Evolutionary conservation across 73 alveolate species (phyloP).

Genomic region (Tetrahymena malaccensis): DNA sequence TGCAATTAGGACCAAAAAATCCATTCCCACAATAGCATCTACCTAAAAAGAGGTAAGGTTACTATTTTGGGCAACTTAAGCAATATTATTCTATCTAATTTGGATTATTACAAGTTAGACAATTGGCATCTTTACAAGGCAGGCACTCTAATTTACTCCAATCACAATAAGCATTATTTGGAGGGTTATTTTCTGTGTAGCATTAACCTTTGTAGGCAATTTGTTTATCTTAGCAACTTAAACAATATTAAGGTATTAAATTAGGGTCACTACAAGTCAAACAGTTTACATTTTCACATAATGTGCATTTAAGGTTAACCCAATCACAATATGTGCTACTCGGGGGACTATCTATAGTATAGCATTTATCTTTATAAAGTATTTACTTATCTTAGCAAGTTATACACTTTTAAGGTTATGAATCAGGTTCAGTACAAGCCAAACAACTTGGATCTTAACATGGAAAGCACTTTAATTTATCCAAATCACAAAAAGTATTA

Average conservation of each 20-base stretch:
- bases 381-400: too few species aligned
- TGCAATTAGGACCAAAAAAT: background rate
- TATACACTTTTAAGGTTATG: too few species aligned
- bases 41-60: background rate
- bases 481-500: background rate
- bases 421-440: too few species aligned
- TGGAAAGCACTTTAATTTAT: background rate
- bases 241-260: background rate
- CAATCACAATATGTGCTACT: background rate
- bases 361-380: too few species aligned
- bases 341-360: background rate
- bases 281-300: background rate
- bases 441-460: background rate
- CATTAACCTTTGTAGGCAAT: background rate
- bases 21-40: background rate
- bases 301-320: background rate
- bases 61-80: background rate
- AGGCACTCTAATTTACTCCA: background rate
- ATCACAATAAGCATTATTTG: background rate
- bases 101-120: background rate
- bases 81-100: background rate
- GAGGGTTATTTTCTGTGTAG: background rate
- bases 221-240: background rate
- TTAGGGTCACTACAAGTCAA: background rate
- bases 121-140: background rate